Evolutionary conservation across 306 rosid species (phyloP).

Genomic region (Medicago ruthenica): DNA sequence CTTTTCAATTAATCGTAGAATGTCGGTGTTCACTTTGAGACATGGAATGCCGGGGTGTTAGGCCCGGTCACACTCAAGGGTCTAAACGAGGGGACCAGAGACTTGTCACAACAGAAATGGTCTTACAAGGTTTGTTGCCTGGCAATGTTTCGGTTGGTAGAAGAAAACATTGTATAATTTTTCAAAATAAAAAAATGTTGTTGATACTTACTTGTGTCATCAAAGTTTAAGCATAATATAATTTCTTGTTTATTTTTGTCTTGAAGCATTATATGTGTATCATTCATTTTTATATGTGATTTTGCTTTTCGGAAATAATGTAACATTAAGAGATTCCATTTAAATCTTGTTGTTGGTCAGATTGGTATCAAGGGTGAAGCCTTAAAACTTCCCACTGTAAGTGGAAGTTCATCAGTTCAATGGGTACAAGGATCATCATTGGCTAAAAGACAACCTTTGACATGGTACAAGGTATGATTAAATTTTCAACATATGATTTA

Average conservation of each 20-base stretch:
- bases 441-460: conserved; percentile 71
- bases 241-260: background rate
- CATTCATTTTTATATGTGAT: background rate
- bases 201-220: no score
- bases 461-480: conserved; percentile 92
- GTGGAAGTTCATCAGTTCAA: conserved; percentile 82
- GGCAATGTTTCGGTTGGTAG: background rate
- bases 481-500: conserved; percentile 22
- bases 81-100: conserved; percentile 85
- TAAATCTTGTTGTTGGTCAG: conserved; percentile 54
- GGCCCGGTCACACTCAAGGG: conserved; percentile 89
- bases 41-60: conserved; percentile 91
- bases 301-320: background rate
- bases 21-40: conserved; percentile 80
- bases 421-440: conserved; percentile 77
- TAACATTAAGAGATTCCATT: conserved; percentile 18
- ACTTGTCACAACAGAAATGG: conserved; percentile 85
- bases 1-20: conserved; percentile 60
- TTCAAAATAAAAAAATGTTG: no score
- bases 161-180: background rate
- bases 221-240: no score
- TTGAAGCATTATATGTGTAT: background rate
- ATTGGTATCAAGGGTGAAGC: conserved; percentile 87
- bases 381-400: conserved; percentile 66
- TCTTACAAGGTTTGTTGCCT: conserved; percentile 79